Base-by-base conservation (phyloP, 164 flowering plant species). In the Magnolia kwangsiensis region DNA sequence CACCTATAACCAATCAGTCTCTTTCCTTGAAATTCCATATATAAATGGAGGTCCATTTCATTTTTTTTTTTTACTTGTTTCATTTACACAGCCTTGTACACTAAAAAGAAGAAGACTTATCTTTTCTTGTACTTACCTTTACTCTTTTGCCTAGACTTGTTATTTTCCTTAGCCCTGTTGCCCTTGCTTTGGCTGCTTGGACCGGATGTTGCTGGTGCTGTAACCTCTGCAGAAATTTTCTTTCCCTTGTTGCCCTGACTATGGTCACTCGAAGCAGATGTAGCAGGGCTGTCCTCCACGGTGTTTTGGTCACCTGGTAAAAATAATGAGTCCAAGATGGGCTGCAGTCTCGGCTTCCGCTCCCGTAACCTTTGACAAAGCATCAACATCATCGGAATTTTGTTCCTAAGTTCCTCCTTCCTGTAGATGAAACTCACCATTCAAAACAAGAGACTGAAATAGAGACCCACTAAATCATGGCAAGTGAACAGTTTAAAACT, bases 271-370 rank as follows among this genome's bases (percentile, higher is more conserved):
- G 24, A 8, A 19, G 11, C 67, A 31, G 61, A 37, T 51, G 21
- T 10, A 55, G 78, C 13, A 55, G 29, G 37, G 29, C 7, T 11
- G 8, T 19, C 37, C 7, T 55, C 11, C 37, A 5, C 10, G 8
- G 59, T 27, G 16, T 16, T 55, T 23, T 14, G 11, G 20, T 14
- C 23, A 29, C 66, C 29, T 19, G 64, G 50, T 67, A 64, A 29
- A 69, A 77, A 72, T 66, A 78, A 10, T 27, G 78, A 76, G 61
- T 83, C 78, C 66, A 84, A 77, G n/a, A 75, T 75, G n/a, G 76
- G 74, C 50, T 81, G 74, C 55, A 84, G 59, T 24, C 16, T 73
- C 49, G 80, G 63, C 77, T 72, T 77, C 24, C 72, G 63, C 49
- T 68, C 73, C 23, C 66, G 49, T 72, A 85, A n/a, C 18, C 50